Conservation (phyloP, 2,329 filamentous ascomycete species). For the Epichloe aotearoae region DNA sequence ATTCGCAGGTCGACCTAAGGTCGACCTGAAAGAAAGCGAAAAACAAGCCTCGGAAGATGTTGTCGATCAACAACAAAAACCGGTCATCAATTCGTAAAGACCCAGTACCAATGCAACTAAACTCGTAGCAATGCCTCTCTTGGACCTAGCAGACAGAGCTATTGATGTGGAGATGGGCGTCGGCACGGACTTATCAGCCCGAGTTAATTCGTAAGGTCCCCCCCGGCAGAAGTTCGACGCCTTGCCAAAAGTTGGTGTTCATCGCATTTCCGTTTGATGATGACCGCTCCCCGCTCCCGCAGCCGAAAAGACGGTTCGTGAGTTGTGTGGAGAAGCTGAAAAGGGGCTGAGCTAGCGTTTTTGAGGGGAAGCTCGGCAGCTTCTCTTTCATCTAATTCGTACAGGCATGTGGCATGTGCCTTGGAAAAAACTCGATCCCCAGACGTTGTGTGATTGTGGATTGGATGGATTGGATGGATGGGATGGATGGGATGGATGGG, state of each 20-base stretch:
- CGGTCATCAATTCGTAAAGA: neutral
- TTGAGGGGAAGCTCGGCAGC: neutral
- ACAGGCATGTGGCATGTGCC: no score
- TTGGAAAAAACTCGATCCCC: neutral
- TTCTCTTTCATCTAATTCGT: no score
- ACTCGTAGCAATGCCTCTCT: conserved; percentile 7
- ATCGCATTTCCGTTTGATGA: no score
- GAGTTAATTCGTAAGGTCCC: neutral
- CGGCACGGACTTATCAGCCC: neutral
- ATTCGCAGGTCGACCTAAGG: neutral
- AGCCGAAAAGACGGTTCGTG: no score
- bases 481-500: no score
- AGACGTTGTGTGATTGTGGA: neutral
- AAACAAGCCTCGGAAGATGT: conserved; percentile 2
- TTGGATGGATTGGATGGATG: no score
- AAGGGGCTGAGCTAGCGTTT: no score
- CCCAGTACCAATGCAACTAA: conserved; percentile 3
- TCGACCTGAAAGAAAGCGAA: no score
- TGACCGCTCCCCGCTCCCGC: no score
- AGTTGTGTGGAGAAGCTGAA: no score
- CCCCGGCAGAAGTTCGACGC: no score
- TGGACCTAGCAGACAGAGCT: neutral
- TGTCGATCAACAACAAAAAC: conserved; percentile 1
- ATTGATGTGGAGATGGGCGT: conserved; percentile 2
- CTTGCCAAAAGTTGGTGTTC: no score